Evolutionary conservation across 2,329 filamentous ascomycete genomes (phyloP).

Genomic region (Cytospora paraplurivora): DNA sequence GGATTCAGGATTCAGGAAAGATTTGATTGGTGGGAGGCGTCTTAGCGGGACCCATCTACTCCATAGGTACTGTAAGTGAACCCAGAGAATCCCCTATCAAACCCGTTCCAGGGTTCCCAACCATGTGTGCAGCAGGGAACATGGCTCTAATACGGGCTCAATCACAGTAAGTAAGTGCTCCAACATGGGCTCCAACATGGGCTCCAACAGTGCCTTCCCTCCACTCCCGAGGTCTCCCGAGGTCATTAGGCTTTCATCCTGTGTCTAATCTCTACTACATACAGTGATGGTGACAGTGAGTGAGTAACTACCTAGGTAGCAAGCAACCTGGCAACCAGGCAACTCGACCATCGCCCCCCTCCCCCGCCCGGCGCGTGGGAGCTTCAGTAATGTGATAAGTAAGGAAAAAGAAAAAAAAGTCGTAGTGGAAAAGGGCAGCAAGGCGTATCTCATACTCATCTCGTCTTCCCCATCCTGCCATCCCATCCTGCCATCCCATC

Average conservation of each 20-base stretch:
- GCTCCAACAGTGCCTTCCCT: not conserved
- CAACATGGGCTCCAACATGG: too few relatives aligned
- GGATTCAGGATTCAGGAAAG: not conserved
- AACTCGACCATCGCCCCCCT: not conserved
- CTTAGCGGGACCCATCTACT: not conserved
- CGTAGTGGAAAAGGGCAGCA: not conserved
- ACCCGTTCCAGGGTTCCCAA: not conserved
- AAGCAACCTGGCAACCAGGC: not conserved
- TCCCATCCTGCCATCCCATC: not conserved
- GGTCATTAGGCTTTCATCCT: not conserved
- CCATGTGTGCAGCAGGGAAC: constrained; percentile 22
- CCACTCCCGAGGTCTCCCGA: too few relatives aligned
- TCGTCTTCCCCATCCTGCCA: not conserved
- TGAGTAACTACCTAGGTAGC: too few relatives aligned
- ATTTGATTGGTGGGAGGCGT: not conserved
- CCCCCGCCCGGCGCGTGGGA: not conserved
- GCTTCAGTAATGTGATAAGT: not conserved
- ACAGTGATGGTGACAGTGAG: too few relatives aligned
- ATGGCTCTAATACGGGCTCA: constrained; percentile 3
- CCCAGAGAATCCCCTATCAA: constrained; percentile 2
- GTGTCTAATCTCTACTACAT: not conserved
- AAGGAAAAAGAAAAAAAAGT: not conserved
- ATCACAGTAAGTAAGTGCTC: too few relatives aligned
- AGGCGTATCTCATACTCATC: not conserved
- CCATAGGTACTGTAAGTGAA: not conserved